Base-by-base conservation (phyloP, 805 yeast species). In the Wickerhamiella kurtzmanii region DNA sequence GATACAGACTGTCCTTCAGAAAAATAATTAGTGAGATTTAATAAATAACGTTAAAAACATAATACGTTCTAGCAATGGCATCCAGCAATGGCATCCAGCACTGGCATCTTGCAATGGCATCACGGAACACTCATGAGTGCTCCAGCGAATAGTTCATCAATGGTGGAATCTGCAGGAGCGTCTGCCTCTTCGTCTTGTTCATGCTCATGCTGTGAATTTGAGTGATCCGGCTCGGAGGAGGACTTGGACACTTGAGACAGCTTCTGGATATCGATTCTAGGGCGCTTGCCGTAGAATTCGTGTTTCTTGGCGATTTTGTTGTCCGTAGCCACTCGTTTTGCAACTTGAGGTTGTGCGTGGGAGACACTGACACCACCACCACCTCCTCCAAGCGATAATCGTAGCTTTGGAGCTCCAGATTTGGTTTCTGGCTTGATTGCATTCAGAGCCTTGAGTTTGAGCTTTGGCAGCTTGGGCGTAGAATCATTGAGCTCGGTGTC, bases 231-330 rank as follows among this genome's bases (percentile, higher is more conserved):
- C n/a, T 25, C 32, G 6, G 32, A 25, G 32, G 32, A 25, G 32
- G 11, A 25, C 32, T 25, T 11, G 11, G 32, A 25, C 32, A 11
- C 32, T 11, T 48, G 45, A 9, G 59, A 57, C 20, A 56, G 50
- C 37, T 37, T 48, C 9, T 35, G 55, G 19, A 56, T 44, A 41
- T 56, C 59, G 16, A 47, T 44, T 11, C 49, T 39, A 21, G 60
- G 60, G 17, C 60, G 53, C 41, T 52, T 53, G 36, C 56, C 56
- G 3, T 47, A 43, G 15, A 49, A 17, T 16, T 37, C 32, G 17
- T 41, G 45, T 41, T 46, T 44, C 19, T 37, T 44, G 36, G 44
- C 35, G 38, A 39, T 37, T 17, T 44, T 46, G 28, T 51, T 48
- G 18, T 18, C 41, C 11, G 5, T 20, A 5, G 15, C 8, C n/a